Base-by-base conservation (phyloP, 352 stramenopile species). In the Pythium pyrilobum region DNA sequence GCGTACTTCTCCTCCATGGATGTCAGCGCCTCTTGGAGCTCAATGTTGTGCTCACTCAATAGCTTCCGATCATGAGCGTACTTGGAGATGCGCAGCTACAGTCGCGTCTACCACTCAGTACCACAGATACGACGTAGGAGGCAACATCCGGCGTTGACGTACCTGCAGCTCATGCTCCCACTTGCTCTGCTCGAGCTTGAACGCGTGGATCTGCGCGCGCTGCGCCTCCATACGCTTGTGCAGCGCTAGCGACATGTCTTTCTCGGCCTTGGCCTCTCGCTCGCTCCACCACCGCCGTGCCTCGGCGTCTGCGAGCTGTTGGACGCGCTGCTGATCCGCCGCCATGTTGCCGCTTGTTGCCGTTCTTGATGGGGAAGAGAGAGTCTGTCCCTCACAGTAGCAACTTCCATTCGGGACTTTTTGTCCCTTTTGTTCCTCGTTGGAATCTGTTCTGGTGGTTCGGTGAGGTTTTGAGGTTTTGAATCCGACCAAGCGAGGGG, bases 111-210 rank as follows among this genome's bases (percentile, higher is more conserved):
- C n/a, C n/a, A 21, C 37, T 43, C 37, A 43, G 16, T 43, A 23
- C 23, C 23, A 6, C n/a, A n/a, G n/a, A n/a, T n/a, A n/a, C n/a
- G n/a, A n/a, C n/a, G n/a, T n/a, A n/a, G n/a, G n/a, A n/a, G n/a
- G n/a, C n/a, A n/a, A n/a, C n/a, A n/a, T n/a, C n/a, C n/a, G n/a
- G n/a, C n/a, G 29, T 31, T 5, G 9, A 56, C 37, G 16, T 1
- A 81, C 71, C 69, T 86, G 76, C 57, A 92, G 54, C 62, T 87
- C 73, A 31, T 88, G 78, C 51, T 92, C 77, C 79, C 76, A 90
- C 47, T 92, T 92, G 74, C 66, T 81, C 47, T 90, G 79, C 61
- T 92, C 76, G 42, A 71, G 73, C 64, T 90, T 89, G 64, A 90
- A 89, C 50, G 82, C 75, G 38, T 84, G 67, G 16, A 90, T 69